Evolutionary conservation across 768 basidiomycete genomes (phyloP).

Genomic region (Candolleomyces aberdarensis): DNA sequence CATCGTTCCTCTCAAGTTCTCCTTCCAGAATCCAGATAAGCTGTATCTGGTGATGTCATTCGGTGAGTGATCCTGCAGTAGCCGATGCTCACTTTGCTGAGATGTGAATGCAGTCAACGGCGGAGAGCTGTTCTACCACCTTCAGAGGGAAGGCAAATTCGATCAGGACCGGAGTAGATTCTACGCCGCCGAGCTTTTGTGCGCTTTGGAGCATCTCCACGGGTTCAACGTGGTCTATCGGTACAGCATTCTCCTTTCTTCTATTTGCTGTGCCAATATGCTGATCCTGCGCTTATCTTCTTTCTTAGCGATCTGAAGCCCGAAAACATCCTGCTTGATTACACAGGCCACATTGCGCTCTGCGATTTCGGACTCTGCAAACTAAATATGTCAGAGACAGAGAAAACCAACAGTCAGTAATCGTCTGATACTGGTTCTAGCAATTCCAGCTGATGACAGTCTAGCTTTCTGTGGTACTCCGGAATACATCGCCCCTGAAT

Average conservation of each 20-base stretch:
- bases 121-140: conserved; percentile 95
- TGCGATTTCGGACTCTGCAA: conserved; percentile 98
- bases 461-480: conserved; percentile 97
- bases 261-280: background rate
- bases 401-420: conserved; percentile 89
- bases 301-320: conserved; percentile 83
- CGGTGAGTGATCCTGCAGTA: conserved; percentile 42
- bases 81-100: background rate
- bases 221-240: conserved; percentile 98
- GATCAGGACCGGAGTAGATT: conserved; percentile 91
- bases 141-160: conserved; percentile 96
- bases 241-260: conserved; percentile 35
- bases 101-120: conserved; percentile 71
- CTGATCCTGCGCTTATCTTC: background rate
- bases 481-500: conserved; percentile 97
- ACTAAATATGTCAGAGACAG: conserved; percentile 95
- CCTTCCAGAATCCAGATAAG: conserved; percentile 97
- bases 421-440: background rate
- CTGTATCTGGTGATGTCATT: conserved; percentile 97
- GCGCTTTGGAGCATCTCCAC: conserved; percentile 93
- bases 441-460: conserved; percentile 1
- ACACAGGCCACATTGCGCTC: conserved; percentile 95
- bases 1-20: conserved; percentile 98
- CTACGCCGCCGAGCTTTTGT: conserved; percentile 96
- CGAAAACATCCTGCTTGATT: conserved; percentile 96